Base-by-base conservation (phyloP, 345 rosid species). In the Hibiscus syriacus region DNA sequence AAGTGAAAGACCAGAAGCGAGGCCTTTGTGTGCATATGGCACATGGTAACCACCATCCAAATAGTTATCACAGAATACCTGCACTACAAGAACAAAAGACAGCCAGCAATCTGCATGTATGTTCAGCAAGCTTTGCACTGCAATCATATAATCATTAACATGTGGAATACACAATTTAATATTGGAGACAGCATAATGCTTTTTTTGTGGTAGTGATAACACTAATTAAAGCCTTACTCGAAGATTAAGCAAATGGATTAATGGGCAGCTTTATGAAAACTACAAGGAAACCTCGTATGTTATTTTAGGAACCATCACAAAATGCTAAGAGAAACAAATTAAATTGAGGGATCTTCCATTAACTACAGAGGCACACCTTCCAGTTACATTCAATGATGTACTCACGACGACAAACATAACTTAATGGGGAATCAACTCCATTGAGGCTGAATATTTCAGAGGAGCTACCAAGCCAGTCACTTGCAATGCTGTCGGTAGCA, bases 21-120 rank as follows among this genome's bases (percentile, higher is more conserved):
- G n/a, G n/a, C n/a, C 89, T 82, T 87, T 86, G 76, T 93, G 98
- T 13, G 97, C 98, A 75, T 85, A 90, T 36, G 96, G 98, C 49
- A 93, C 98, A 77, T 93, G 97, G 79, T 93, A 93, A 20, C 97
- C 98, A 68, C 97, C 98, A 75, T 93, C 98, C 66, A 93, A 80
- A 81, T 88, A 93, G 84, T 93, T 93, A 76, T 93, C 98, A 70
- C 96, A 90, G 69, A 93, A 93, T n/a, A 90, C 98, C 97, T 93
- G 79, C 54, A 74, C 50, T 64, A 58, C 2, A 38, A 46, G 34
- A 14, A 50, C 36, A 20, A 45, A 57, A 48, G 3, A 29, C 48
- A 19, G 26, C n/a, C 66, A 73, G 71, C 57, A 68, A 17, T 60
- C 55, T 56, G n/a, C 45, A 22, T 58, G 56, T 26, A 53, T 23